A percentile compares a stretch with the other conserved stretches of the same genome.
These are phyloP conservation scores for Penicillium bialowiezense DNA, from an alignment of 495 filamentous ascomycete genomes.

Conservation along the genomic window DNA sequence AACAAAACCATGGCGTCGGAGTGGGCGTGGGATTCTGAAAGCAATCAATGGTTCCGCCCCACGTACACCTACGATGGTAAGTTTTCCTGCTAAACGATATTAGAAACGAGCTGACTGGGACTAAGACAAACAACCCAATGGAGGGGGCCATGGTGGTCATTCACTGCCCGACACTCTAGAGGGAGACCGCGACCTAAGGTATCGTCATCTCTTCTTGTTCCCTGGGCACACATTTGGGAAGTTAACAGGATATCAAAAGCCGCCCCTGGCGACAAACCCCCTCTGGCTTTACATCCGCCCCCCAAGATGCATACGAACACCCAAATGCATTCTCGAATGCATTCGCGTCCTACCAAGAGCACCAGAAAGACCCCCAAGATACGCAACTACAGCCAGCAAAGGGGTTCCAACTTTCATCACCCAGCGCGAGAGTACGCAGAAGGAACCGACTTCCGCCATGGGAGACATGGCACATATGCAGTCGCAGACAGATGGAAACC, in stretches of 20 bases:
- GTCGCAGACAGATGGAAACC: no score
- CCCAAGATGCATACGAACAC: neutral
- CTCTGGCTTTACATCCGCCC: neutral
- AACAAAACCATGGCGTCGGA: neutral
- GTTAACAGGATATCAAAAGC: no score
- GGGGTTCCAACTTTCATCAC: no score
- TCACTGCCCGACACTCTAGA: no score
- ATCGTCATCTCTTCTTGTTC: no score
- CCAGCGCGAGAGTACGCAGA: no score
- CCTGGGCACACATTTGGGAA: no score
- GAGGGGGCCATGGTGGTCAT: no score
- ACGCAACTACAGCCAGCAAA: neutral
- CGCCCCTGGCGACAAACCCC: neutral
- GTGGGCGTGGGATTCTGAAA: conserved; percentile 4
- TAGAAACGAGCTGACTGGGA: no score
- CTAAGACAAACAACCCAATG: neutral
- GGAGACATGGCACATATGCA: no score
- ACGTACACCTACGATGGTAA: conserved; percentile 3
- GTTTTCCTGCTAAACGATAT: neutral
- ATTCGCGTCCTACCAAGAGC: neutral
- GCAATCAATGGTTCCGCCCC: conserved; percentile 2
- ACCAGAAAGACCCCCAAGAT: neutral
- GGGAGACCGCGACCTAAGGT: no score
- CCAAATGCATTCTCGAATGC: neutral
- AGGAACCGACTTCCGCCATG: no score